Evolutionary conservation across 352 stramenopile genomes (phyloP).

Genomic region (Hyphochytrium catenoides): DNA sequence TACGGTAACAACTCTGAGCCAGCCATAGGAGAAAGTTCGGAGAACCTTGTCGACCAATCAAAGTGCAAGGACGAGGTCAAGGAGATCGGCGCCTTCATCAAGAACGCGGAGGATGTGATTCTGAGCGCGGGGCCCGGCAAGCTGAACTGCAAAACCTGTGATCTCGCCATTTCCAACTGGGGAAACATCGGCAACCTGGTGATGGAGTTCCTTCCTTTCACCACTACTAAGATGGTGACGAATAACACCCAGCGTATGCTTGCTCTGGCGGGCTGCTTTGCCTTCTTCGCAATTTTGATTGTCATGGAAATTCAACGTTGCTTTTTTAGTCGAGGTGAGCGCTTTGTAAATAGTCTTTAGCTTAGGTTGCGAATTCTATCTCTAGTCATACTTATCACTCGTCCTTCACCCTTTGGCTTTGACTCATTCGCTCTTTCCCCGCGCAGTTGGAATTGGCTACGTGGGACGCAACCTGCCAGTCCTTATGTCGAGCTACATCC

Average conservation of each 20-base stretch:
- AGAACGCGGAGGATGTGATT: slow-evolving; percentile 22
- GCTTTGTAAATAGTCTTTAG: no score
- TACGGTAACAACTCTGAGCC: slow-evolving; percentile 14
- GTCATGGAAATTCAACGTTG: no score
- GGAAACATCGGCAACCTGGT: no score
- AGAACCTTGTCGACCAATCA: not conserved
- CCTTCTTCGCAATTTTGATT: slow-evolving; percentile 19
- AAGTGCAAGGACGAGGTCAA: slow-evolving; percentile 22
- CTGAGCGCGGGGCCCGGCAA: slow-evolving; percentile 20
- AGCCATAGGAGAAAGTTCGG: slow-evolving; percentile 8
- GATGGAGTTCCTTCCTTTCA: no score
- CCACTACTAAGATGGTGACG: no score
- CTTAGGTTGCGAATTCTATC: no score
- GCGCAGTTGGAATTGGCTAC: slow-evolving; percentile 35
- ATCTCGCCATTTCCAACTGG: no score
- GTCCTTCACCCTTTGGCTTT: no score
- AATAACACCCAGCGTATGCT: no score
- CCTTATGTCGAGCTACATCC: slow-evolving; percentile 30
- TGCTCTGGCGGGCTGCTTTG: slow-evolving; percentile 19
- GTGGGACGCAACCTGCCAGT: slow-evolving; percentile 44
- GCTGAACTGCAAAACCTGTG: slow-evolving; percentile 46
- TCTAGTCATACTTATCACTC: no score
- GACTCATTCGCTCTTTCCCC: no score
- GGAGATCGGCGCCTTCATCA: slow-evolving; percentile 26
- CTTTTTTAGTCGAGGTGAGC: no score